Evolutionary conservation across 352 stramenopile species (phyloP).

Genomic region (Plasmopara halstedii): DNA sequence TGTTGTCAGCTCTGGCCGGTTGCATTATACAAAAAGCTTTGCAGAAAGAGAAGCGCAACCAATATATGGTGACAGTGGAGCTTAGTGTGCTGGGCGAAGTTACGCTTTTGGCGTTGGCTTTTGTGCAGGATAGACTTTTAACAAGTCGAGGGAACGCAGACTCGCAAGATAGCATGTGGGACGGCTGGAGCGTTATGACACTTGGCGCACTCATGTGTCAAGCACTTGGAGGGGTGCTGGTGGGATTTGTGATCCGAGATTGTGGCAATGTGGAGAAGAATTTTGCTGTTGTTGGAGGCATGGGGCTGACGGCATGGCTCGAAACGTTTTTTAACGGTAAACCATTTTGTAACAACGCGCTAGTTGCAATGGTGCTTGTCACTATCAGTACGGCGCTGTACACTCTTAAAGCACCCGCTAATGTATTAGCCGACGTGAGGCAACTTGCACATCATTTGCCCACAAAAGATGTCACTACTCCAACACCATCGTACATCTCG

Average conservation of each 20-base stretch:
- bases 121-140: slow-evolving; percentile 19
- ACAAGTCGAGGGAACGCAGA: slow-evolving; percentile 12
- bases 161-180: slow-evolving; percentile 39
- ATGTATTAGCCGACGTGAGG: slow-evolving; percentile 14
- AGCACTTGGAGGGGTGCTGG: slow-evolving; percentile 56
- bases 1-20: slow-evolving; percentile 63
- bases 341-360: slow-evolving; percentile 46
- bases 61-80: slow-evolving; percentile 79
- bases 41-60: slow-evolving; percentile 59
- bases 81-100: slow-evolving; percentile 62
- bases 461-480: slow-evolving; percentile 1
- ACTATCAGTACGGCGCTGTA: slow-evolving; percentile 59
- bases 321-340: slow-evolving; percentile 68
- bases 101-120: slow-evolving; percentile 44
- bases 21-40: slow-evolving; percentile 74
- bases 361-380: slow-evolving; percentile 56
- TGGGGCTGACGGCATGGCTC: slow-evolving; percentile 68
- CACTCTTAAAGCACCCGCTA: slow-evolving; percentile 51
- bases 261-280: slow-evolving; percentile 81
- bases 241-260: slow-evolving; percentile 82
- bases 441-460: slow-evolving; percentile 2
- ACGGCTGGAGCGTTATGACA: slow-evolving; percentile 62
- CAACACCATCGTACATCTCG: not conserved
- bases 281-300: slow-evolving; percentile 73
- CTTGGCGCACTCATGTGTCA: slow-evolving; percentile 64